Conservation (phyloP, 306 rosid species). For the Rubus parviflorus region DNA sequence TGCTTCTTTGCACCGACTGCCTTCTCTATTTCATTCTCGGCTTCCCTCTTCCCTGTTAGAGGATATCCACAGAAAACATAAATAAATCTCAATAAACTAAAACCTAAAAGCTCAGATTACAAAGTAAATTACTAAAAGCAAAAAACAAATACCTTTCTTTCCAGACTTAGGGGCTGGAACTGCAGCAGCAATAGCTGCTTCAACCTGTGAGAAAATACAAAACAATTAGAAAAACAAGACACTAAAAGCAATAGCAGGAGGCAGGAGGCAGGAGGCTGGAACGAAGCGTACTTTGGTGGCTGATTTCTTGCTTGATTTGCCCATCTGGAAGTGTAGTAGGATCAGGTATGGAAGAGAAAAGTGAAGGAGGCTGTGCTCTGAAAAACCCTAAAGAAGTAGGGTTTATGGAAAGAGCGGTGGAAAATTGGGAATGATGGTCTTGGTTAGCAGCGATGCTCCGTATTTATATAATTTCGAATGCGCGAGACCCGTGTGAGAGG, state of each 20-base stretch:
- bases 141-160: conserved; percentile 56
- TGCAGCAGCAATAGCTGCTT: conserved; percentile 60
- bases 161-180: conserved; percentile 43
- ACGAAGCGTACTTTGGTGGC: conserved; percentile 49
- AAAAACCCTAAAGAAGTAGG: conserved; percentile 51
- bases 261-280: background rate
- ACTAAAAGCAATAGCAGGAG: background rate
- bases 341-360: background rate
- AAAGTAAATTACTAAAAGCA: background rate
- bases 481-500: background rate
- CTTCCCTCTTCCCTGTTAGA: conserved; percentile 66
- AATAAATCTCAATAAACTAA: background rate
- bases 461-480: conserved; percentile 8
- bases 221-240: background rate
- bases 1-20: conserved; percentile 62
- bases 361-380: conserved; percentile 21
- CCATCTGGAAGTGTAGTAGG: conserved; percentile 32
- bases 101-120: background rate
- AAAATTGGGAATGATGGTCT: background rate
- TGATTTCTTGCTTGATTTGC: conserved; percentile 80
- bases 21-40: conserved; percentile 53
- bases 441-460: background rate
- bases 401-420: conserved; percentile 15
- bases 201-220: conserved; percentile 46
- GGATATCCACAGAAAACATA: too few relatives aligned